Evolutionary conservation across 73 alveolate species (phyloP).

Genomic region (Symbiodinium natans): DNA sequence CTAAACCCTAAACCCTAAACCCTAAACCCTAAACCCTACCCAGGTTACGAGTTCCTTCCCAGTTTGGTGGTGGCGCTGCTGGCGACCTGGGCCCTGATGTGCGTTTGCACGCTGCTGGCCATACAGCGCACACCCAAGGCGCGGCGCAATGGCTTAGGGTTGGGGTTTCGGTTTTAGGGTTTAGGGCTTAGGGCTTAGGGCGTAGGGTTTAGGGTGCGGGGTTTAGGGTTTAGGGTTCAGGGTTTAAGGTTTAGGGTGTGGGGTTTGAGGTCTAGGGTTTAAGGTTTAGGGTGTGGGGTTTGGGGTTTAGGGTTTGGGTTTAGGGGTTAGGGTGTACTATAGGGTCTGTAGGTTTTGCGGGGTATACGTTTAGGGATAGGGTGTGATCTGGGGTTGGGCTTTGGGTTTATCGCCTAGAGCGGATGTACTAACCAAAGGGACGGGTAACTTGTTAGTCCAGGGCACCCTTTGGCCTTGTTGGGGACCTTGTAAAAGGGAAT

Average conservation of each 20-base stretch:
- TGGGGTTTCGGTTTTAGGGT: neutral
- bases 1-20: neutral
- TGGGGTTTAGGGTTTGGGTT: no score
- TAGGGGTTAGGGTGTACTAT: no score
- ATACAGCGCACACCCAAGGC: conserved; percentile 48
- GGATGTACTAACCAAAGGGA: no score
- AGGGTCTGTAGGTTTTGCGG: no score
- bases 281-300: no score
- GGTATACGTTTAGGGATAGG: no score
- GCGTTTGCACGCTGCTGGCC: conserved; percentile 62
- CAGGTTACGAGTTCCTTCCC: conserved; percentile 62
- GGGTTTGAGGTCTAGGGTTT: no score
- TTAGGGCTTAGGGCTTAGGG: neutral
- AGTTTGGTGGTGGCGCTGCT: conserved; percentile 18
- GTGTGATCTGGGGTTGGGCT: no score
- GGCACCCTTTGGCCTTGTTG: no score
- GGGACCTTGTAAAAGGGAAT: no score
- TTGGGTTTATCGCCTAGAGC: no score
- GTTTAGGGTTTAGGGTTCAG: neutral
- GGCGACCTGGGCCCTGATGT: conserved; percentile 45
- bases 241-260: neutral
- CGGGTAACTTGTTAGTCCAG: no score
- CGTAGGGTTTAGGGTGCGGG: neutral
- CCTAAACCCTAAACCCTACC: neutral
- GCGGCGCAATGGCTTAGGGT: neutral